Base-by-base conservation (phyloP, 1,284 basidiomycete genomes). In the Papiliotrema nemorosa region DNA sequence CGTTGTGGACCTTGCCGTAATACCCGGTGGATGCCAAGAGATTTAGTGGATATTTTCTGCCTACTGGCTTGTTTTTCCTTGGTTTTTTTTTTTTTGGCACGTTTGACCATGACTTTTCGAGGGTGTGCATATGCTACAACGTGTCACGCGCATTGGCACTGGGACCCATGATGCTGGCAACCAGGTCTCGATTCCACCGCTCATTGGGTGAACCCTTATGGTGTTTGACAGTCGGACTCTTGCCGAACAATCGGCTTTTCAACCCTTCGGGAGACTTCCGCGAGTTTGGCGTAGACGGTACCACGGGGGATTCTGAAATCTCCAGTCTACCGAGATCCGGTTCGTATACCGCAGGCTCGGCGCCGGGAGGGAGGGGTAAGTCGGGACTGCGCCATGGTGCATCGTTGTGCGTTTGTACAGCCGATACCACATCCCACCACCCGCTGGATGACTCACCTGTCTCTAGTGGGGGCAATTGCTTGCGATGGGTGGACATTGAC, bases 141-240 rank as follows among this genome's bases (percentile, higher is more conserved):
- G n/a, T n/a, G n/a, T n/a, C n/a, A n/a, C n/a, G n/a, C n/a, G n/a
- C n/a, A n/a, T n/a, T n/a, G n/a, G n/a, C n/a, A n/a, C n/a, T n/a
- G 21, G 66, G 64, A 5, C 70, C 70, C 70, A 73, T 73, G 47
- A 73, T 70, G 22, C 54, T 65, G 26, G 61, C 64, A 3, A 73
- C 70, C 64, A 70, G 68, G 50, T 62, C 58, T 45, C 59, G 54
- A 51, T 72, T 67, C 70, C 70, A 73, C 52, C 53, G 70, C 43
- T 63, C 60, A 52, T 70, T 69, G 37, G 62, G 42, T 18, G 54
- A 53, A 39, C 38, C 54, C 24, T 44, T 44, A 50, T 53, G 52
- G 20, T 52, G 48, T 20, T 44, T 36, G 12, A 50, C 36, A 41
- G 46, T 48, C 18, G 24, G 34, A 26, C 44, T 46, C 13, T 55